These are phyloP conservation scores for Suillus lakei DNA, from an alignment of 768 basidiomycete genomes.

Conservation along the genomic window DNA sequence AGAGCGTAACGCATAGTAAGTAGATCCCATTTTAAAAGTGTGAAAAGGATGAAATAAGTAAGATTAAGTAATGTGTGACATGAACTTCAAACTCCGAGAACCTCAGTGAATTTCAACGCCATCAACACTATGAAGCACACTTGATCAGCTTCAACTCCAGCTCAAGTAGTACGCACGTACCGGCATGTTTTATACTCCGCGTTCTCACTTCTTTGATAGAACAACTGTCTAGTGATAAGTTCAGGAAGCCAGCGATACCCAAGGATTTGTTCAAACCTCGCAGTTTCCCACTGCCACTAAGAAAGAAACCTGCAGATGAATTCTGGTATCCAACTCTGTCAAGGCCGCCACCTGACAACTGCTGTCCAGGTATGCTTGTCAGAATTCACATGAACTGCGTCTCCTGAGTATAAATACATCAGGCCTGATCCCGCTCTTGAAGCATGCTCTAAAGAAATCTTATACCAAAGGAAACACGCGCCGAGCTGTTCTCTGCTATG, in stretches of 20 bases:
- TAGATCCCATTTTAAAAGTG: too few relatives aligned
- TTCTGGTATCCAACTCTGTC: conserved; percentile 68
- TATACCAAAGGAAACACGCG: conserved; percentile 53
- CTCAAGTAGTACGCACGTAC: conserved; percentile 14
- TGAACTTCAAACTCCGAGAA: conserved; percentile 48
- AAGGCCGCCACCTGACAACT: conserved; percentile 55
- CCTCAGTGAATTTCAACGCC: conserved; percentile 43
- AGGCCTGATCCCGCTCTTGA: conserved; percentile 73
- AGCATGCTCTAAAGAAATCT: conserved; percentile 54
- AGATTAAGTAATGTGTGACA: too few relatives aligned
- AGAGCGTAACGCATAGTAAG: too few relatives aligned
- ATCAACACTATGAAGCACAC: conserved; percentile 63
- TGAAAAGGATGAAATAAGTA: too few relatives aligned
- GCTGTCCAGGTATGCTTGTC: conserved; percentile 57
- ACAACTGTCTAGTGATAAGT: conserved; percentile 5
- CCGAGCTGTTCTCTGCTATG: conserved; percentile 68
- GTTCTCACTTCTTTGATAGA: conserved; percentile 18
- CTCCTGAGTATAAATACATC: conserved; percentile 14
- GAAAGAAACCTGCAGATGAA: conserved; percentile 43
- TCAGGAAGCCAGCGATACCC: conserved; percentile 22
- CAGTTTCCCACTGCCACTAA: conserved; percentile 1
- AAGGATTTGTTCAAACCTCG: conserved; percentile 1
- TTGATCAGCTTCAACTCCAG: conserved; percentile 28
- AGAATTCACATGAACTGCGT: too few relatives aligned
- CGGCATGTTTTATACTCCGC: not conserved